Base-by-base conservation (phyloP, 1,139 yeast genomes). In the Nakaseomyces uthaithaninus region DNA sequence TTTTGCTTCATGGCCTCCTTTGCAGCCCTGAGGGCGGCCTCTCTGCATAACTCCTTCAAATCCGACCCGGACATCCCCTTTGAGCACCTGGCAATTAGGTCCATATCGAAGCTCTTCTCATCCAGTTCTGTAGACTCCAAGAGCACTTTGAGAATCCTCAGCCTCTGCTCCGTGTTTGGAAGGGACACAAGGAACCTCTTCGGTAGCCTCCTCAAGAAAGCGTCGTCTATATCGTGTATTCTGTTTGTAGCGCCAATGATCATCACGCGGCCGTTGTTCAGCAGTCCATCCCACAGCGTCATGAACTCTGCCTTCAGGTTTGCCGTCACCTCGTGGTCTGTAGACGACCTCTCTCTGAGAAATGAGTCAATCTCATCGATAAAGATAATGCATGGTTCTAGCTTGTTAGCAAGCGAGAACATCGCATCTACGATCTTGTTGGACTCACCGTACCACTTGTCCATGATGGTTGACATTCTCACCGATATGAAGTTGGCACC, bases 381-480 rank as follows among this genome's bases (percentile, higher is more conserved):
- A 60, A 91, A 91, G 40, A 91, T 80, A 50, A 91, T 91, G 62
- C 96, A 86, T 2, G 98, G 98, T 60, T 87, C 91, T 36, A 91
- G 71, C 59, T 91, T 91, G 46, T 76, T 73, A 3, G 97, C 98
- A 45, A 91, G 69, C 10, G 95, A 81, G 57, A 91, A 91, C 36
- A 91, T 76, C 2, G 96, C 98, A 50, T 91, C 94, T 2, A 89
- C 94, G 36, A 89, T 79, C 65, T 91, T 91, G 62, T 91, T 91
- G 36, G 93, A 80, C 61, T 91, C 98, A 15, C 98, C 98, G 60
- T 86, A 91, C 95, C 96, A 91, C 63, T 91, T 91, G 65, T 93
- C 97, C 93, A 91, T 85, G 17, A 91, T 77, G 1, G 93, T 80
- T 6, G 95, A 86, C 94, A 91, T 85, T 61, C 95, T 74, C 42